Evolutionary conservation across 1,284 basidiomycete genomes (phyloP).

Genomic region (Mycena citricolor): DNA sequence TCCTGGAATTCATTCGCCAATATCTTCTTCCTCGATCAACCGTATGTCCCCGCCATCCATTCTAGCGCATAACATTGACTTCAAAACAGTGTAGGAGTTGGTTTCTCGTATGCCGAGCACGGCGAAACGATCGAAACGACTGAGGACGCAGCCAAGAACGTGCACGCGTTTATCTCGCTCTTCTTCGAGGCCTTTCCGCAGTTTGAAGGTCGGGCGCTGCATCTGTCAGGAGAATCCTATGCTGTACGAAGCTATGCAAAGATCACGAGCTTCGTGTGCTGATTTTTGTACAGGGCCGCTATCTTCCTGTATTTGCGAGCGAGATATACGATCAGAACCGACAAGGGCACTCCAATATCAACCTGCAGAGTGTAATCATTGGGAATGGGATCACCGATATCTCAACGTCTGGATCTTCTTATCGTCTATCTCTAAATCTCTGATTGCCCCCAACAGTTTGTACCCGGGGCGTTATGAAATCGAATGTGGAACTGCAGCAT

Average conservation of each 20-base stretch:
- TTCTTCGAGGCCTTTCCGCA: conserved; percentile 77
- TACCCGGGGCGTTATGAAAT: conserved; percentile 64
- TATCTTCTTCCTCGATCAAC: conserved; percentile 73
- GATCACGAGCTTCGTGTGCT: neutral
- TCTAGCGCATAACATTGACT: conserved; percentile 27
- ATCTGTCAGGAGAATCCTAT: conserved; percentile 73
- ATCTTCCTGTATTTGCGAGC: conserved; percentile 79
- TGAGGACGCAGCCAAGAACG: conserved; percentile 70
- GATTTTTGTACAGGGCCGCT: conserved; percentile 54
- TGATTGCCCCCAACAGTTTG: conserved; percentile 36
- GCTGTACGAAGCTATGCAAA: conserved; percentile 38
- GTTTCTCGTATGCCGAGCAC: conserved; percentile 50
- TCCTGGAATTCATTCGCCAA: conserved; percentile 71
- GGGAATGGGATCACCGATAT: conserved; percentile 66
- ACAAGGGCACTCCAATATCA: conserved; percentile 61
- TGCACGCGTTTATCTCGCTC: conserved; percentile 70
- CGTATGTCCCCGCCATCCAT: conserved; percentile 48
- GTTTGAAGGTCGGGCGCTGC: conserved; percentile 61
- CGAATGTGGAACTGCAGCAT: conserved; percentile 56
- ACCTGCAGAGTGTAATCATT: conserved; percentile 64
- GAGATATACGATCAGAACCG: conserved; percentile 77
- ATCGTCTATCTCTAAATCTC: neutral
- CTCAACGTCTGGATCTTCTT: conserved; percentile 43
- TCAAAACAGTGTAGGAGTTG: conserved; percentile 43
- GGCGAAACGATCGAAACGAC: conserved; percentile 59